These are phyloP conservation scores for Geotrichum macrosporum DNA, from an alignment of 1,139 yeast genomes.

Conservation along the genomic window DNA sequence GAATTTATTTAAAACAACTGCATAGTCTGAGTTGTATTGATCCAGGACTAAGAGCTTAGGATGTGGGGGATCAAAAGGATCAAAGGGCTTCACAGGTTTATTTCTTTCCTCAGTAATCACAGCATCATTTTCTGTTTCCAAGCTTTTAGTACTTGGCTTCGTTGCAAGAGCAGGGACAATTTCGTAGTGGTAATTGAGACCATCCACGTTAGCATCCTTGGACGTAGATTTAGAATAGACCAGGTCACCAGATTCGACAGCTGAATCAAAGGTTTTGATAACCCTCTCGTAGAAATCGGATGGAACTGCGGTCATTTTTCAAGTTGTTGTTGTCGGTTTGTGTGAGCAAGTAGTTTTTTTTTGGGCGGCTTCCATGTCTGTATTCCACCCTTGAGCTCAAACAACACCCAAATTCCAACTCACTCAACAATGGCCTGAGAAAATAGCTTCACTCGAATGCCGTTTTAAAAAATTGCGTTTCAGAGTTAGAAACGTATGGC, in stretches of 20 bases:
- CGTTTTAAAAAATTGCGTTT: too few relatives aligned
- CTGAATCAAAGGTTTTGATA: slow-evolving; percentile 35
- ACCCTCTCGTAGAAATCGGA: slow-evolving; percentile 25
- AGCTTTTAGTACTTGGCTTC: slow-evolving; percentile 44
- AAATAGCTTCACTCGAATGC: too few relatives aligned
- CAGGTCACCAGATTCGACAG: slow-evolving; percentile 34
- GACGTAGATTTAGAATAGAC: slow-evolving; percentile 33
- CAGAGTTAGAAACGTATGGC: too few relatives aligned
- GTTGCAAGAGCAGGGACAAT: slow-evolving; percentile 50
- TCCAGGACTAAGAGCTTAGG: slow-evolving; percentile 63
- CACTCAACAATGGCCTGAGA: too few relatives aligned
- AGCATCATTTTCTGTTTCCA: slow-evolving; percentile 9
- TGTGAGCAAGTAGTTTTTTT: too few relatives aligned
- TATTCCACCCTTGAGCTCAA: too few relatives aligned
- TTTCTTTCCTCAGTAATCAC: slow-evolving; percentile 28
- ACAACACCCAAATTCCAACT: too few relatives aligned
- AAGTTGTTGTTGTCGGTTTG: too few relatives aligned
- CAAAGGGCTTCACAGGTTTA: slow-evolving; percentile 38
- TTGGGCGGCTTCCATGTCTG: too few relatives aligned
- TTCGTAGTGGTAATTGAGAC: slow-evolving; percentile 40
- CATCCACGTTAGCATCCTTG: slow-evolving; percentile 31
- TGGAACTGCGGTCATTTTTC: slow-evolving; percentile 8
- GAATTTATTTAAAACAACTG: slow-evolving; percentile 74
- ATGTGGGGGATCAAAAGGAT: slow-evolving; percentile 82
- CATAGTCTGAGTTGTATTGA: slow-evolving; percentile 52